Conservation (phyloP, 257 asterid genomes). For the Solanum dulcamara region DNA sequence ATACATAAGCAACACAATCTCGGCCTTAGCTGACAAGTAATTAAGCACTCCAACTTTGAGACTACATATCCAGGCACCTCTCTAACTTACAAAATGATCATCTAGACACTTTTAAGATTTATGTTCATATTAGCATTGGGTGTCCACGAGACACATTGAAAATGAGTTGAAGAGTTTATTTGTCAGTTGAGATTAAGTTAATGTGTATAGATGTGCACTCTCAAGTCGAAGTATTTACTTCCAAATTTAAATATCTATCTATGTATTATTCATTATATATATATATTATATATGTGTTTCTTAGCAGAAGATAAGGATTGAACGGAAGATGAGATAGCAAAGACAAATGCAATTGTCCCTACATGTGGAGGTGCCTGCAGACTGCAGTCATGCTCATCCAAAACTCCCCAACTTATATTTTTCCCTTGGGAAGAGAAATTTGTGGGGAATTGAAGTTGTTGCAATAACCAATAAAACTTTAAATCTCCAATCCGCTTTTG, state of each 20-base stretch:
- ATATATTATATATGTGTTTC: neutral
- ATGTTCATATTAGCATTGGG: neutral
- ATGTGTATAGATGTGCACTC: neutral
- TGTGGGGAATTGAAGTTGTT: neutral
- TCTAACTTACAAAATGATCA: neutral
- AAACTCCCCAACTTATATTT: neutral
- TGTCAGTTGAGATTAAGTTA: neutral
- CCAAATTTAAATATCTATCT: neutral
- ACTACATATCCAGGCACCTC: neutral
- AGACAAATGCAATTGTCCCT: neutral
- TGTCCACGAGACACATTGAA: neutral
- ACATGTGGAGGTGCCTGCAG: neutral
- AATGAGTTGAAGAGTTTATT: neutral
- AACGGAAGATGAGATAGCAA: neutral
- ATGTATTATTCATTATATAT: neutral
- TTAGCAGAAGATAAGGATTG: neutral
- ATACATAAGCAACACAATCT: neutral
- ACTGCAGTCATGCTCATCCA: neutral
- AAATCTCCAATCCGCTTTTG: neutral
- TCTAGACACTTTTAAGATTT: neutral
- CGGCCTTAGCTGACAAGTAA: neutral
- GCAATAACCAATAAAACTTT: neutral
- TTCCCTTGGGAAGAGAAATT: neutral
- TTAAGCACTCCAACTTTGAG: neutral
- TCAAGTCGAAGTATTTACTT: neutral